Evolutionary conservation across 2,329 filamentous ascomycete species (phyloP), one percentile per base, ranked within the genome.

Genomic region (Aaosphaeria pasadenensis): DNA sequence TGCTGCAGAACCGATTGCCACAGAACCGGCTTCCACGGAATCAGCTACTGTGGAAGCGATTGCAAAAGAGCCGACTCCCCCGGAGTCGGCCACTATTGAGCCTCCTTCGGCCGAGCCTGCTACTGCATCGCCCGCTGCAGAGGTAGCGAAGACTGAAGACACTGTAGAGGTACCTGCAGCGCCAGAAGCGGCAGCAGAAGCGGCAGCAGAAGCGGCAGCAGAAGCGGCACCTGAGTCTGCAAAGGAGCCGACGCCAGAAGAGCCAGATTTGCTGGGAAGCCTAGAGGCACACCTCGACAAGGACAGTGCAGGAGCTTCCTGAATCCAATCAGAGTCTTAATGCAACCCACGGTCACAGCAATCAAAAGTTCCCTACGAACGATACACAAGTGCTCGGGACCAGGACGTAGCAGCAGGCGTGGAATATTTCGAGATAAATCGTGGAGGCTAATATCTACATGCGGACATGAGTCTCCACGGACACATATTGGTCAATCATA

Each of bases 181-280:
- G 9, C 35, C 35, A 9, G 46, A 39, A 24, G 36, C 43, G 33
- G 6, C n/a, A 39, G 6, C 24, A 11, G 46, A 39, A 40, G 41
- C 42, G n/a, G 35, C 29, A 5, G 11, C 35, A 6, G 41, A 30
- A 33, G 13, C 47, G 35, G 11, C 31, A 5, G 5, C 17, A 6
- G 42, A 38, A 32, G 6, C 43, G 11, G 7, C 30, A n/a, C n/a
- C 42, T 7, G 41, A 29, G 30, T 2, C 41, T 30, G 6, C 11
- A 11, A 24, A 11, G 7, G 46, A 55, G 24, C 47, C 48, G 7
- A 63, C 70, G 13, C 70, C 71, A 35, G 66, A 62, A 6, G 73
- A 75, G 45, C 58, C 72, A 30, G 75, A 79, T 61, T 56, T 79
- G 31, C 59, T 78, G 30, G 75, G 73, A 33, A 77, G 72, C 47